Evolutionary conservation across 257 asterid genomes (phyloP).

Genomic region (Solanum chmielewskii): DNA sequence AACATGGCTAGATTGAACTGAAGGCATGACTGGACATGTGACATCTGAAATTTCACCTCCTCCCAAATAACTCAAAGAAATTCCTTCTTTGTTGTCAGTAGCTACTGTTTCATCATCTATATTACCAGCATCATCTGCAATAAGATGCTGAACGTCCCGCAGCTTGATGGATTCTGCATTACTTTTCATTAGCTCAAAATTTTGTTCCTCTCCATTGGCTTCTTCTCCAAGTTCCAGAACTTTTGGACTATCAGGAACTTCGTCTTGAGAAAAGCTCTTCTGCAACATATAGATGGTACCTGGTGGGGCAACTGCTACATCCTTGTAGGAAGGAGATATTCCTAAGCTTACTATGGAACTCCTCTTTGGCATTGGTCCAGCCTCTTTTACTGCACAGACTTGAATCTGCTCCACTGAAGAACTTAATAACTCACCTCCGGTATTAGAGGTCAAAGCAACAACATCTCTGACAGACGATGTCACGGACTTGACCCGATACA

Average conservation of each 20-base stretch:
- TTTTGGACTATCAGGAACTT: constrained; percentile 15
- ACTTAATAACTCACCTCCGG: constrained; percentile 25
- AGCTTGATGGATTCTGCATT: constrained; percentile 27
- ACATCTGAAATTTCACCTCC: constrained; percentile 18
- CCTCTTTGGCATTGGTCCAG: constrained; percentile 31
- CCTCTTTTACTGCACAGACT: constrained; percentile 37
- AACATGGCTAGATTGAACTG: constrained; percentile 11
- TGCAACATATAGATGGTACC: constrained; percentile 75
- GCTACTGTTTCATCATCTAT: constrained; percentile 25
- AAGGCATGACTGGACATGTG: constrained; percentile 10
- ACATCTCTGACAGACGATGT: constrained; percentile 38
- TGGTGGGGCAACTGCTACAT: constrained; percentile 94
- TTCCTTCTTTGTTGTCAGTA: constrained; percentile 23
- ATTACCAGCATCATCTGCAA: constrained; percentile 15
- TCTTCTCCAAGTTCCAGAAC: constrained; percentile 32
- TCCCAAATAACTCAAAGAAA: constrained; percentile 8
- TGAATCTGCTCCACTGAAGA: constrained; percentile 34
- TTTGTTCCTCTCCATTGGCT: constrained; percentile 14
- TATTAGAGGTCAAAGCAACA: constrained; percentile 20
- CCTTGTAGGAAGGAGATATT: constrained; percentile 91
- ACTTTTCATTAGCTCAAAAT: constrained; percentile 3
- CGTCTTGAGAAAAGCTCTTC: constrained; percentile 31
- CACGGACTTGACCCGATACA: constrained; percentile 81
- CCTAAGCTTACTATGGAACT: constrained; percentile 75
- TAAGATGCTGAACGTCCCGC: constrained; percentile 13